These are phyloP conservation scores for Wickerhamomyces mucosus DNA, from an alignment of 805 yeast genomes.

Conservation along the genomic window DNA sequence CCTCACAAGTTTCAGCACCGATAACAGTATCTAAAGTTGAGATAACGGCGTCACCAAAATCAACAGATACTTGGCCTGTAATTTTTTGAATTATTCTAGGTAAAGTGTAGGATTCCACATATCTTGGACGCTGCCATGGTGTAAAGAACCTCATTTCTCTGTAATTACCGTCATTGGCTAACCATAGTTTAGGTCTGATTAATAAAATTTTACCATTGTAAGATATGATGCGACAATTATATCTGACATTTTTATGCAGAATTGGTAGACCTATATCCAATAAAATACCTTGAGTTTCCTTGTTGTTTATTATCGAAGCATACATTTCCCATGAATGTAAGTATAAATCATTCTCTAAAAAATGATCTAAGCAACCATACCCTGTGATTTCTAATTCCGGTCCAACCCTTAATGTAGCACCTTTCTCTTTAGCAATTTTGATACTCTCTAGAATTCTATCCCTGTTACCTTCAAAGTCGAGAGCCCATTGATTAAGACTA, in stretches of 20 bases:
- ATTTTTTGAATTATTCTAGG: conserved; percentile 61
- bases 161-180: conserved; percentile 97
- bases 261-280: conserved; percentile 95
- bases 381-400: conserved; percentile 95
- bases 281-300: conserved; percentile 66
- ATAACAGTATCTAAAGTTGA: conserved; percentile 77
- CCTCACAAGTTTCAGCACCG: conserved; percentile 99
- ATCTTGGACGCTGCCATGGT: conserved; percentile 80
- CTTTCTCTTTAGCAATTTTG: conserved; percentile 57
- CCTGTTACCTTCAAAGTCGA: conserved; percentile 94
- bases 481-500: conserved; percentile 96
- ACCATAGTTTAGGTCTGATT: conserved; percentile 86
- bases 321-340: conserved; percentile 94
- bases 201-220: conserved; percentile 69
- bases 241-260: conserved; percentile 76
- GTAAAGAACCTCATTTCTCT: conserved; percentile 96
- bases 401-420: conserved; percentile 85
- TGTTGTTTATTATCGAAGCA: conserved; percentile 57
- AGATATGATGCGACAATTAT: conserved; percentile 84
- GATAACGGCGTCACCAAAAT: conserved; percentile 86
- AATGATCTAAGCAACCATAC: conserved; percentile 92
- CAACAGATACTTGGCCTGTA: conserved; percentile 59
- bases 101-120: conserved; percentile 61
- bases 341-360: conserved; percentile 79
- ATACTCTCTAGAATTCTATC: conserved; percentile 85